Conservation (phyloP, 306 rosid species). For the Acacia crassicarpa region DNA sequence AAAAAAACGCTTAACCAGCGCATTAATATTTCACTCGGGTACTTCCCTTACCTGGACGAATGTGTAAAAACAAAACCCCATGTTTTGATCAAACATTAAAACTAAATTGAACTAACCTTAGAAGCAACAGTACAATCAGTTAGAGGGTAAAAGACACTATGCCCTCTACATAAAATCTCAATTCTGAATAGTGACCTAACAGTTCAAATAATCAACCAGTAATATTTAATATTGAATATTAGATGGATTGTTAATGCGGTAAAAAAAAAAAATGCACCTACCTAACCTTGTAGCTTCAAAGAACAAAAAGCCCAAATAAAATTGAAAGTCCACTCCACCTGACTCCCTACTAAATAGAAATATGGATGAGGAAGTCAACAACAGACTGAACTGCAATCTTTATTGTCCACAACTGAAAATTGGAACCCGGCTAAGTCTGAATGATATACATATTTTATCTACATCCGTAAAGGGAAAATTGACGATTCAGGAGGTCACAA, state of each 20-base stretch:
- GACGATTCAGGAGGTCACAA: neutral
- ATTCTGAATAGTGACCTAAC: neutral
- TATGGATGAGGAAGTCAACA: neutral
- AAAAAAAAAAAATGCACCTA: neutral
- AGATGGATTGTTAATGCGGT: neutral
- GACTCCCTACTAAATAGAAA: neutral
- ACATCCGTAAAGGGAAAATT: conserved; percentile 22
- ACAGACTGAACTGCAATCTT: conserved; percentile 22
- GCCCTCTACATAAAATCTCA: neutral
- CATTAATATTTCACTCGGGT: neutral
- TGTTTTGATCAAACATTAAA: neutral
- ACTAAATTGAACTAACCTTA: neutral
- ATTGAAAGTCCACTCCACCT: neutral
- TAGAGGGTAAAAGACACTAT: neutral
- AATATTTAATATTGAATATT: neutral
- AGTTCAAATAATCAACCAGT: neutral
- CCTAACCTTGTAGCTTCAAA: neutral
- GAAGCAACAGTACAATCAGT: neutral
- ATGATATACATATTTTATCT: conserved; percentile 42
- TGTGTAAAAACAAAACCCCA: neutral
- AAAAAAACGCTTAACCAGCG: neutral
- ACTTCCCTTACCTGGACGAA: neutral
- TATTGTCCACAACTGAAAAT: conserved; percentile 33
- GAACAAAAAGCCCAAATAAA: neutral
- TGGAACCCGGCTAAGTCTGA: conserved; percentile 29